These are phyloP conservation scores for Tuber magnatum DNA, from an alignment of 495 filamentous ascomycete species.

Conservation along the genomic window DNA sequence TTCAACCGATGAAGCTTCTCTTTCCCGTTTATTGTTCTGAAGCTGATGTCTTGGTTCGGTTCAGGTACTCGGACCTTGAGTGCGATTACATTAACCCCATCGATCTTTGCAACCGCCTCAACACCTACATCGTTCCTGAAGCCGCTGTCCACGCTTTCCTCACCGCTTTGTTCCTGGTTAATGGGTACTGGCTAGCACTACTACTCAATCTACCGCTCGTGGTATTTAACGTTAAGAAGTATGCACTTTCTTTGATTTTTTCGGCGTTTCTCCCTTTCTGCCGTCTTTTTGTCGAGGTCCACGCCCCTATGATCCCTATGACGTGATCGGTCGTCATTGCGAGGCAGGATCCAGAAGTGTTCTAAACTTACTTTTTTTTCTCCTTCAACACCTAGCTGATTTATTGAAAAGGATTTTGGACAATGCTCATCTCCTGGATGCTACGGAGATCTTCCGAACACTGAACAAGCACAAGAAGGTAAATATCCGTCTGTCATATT, in stretches of 20 bases:
- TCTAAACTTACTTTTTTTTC: not conserved
- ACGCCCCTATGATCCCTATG: not conserved
- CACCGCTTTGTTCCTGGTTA: constrained; percentile 90
- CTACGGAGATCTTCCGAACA: constrained; percentile 99
- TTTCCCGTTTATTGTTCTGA: not conserved
- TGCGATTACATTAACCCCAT: constrained; percentile 99
- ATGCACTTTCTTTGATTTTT: constrained; percentile 40
- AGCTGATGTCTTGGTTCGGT: constrained; percentile 4
- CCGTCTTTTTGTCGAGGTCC: not conserved
- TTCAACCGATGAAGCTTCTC: not conserved
- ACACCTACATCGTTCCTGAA: constrained; percentile 99
- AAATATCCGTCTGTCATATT: constrained; percentile 27
- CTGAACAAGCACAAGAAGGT: constrained; percentile 99
- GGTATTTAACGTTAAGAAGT: constrained; percentile 97
- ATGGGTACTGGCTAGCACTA: constrained; percentile 95
- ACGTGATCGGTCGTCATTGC: not conserved
- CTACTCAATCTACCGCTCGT: constrained; percentile 87
- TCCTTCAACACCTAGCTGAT: constrained; percentile 6
- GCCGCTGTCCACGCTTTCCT: constrained; percentile 93
- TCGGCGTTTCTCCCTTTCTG: not conserved
- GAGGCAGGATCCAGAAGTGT: not conserved
- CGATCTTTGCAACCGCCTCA: constrained; percentile 99
- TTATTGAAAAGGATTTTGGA: constrained; percentile 69
- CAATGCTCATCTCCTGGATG: constrained; percentile 92
- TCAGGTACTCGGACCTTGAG: constrained; percentile 42